Percentiles rank a stretch among this genome's conserved stretches.
Conservation (phyloP, 352 stramenopile genomes). For the Pythium aphanidermatum region DNA sequence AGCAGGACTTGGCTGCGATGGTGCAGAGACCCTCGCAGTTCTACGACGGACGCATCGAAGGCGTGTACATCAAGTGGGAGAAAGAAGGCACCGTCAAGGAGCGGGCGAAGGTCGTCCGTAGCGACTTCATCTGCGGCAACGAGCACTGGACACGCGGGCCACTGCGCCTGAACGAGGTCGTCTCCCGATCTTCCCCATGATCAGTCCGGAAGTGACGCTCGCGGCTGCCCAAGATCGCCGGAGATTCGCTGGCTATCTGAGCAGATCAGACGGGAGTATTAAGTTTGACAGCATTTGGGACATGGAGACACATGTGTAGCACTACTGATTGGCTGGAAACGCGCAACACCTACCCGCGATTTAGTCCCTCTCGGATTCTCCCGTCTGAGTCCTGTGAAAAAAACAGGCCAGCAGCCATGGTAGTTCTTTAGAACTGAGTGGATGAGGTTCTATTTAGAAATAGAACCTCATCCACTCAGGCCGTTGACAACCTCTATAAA, state of each 20-base stretch:
- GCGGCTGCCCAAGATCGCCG: too few relatives aligned
- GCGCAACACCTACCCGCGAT: conserved; percentile 8
- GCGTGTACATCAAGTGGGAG: conserved; percentile 60
- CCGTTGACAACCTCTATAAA: too few relatives aligned
- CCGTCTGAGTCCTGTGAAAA: conserved; percentile 11
- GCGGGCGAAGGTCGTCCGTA: conserved; percentile 55
- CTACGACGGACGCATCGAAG: conserved; percentile 43
- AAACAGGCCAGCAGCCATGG: neutral
- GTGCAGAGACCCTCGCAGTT: conserved; percentile 30
- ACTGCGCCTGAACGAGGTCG: conserved; percentile 38
- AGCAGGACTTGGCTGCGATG: conserved; percentile 31
- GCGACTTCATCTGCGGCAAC: conserved; percentile 57
- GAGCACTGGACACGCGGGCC: conserved; percentile 48
- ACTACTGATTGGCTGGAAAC: conserved; percentile 6
- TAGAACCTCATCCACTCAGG: too few relatives aligned
- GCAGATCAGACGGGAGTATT: neutral
- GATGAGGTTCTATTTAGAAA: too few relatives aligned
- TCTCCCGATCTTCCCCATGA: too few relatives aligned
- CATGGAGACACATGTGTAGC: conserved; percentile 1
- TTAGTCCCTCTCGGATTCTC: conserved; percentile 12
- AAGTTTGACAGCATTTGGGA: conserved; percentile 16
- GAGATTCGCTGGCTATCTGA: neutral
- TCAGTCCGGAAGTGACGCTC: too few relatives aligned
- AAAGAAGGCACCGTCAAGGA: conserved; percentile 30
- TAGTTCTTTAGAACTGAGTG: conserved; percentile 4